A percentile compares a stretch with the other conserved stretches of the same genome.
phyloP scores from a whole-genome alignment of 2,329 filamentous ascomycete genomes.

The Ceratocystis albifundus region DNA sequence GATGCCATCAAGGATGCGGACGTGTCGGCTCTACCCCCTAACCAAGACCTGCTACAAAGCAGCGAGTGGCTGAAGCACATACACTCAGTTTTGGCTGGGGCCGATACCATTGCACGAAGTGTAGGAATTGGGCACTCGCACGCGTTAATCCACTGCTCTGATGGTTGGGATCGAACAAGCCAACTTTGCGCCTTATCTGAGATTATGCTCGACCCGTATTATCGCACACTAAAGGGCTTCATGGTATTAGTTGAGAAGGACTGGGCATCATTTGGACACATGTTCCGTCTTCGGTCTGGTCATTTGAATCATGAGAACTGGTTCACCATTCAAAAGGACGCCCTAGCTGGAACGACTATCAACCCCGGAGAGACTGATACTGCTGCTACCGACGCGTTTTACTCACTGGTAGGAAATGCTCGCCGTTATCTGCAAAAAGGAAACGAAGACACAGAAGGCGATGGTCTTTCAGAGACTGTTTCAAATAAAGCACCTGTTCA shows the following conservation, averaged over 20 bases:
- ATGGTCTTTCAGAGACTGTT: constrained; percentile 35
- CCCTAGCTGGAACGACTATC: constrained; percentile 51
- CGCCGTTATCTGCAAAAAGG: constrained; percentile 67
- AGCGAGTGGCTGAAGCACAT: constrained; percentile 92
- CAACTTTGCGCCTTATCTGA: constrained; percentile 87
- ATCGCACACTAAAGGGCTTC: constrained; percentile 85
- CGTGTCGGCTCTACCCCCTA: constrained; percentile 69
- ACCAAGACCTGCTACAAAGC: constrained; percentile 64
- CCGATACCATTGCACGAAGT: constrained; percentile 71
- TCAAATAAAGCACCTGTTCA: constrained; percentile 37
- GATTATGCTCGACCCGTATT: constrained; percentile 90
- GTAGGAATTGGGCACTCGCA: constrained; percentile 89
- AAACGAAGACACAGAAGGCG: constrained; percentile 51
- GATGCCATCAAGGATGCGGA: constrained; percentile 88
- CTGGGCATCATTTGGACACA: constrained; percentile 94
- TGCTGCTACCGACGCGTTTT: constrained; percentile 60
- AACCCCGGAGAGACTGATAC: constrained; percentile 48
- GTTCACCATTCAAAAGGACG: constrained; percentile 80
- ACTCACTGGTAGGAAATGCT: constrained; percentile 73
- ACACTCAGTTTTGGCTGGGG: constrained; percentile 68
- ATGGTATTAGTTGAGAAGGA: constrained; percentile 93
- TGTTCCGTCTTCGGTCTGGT: constrained; percentile 88
- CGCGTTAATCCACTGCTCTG: constrained; percentile 92
- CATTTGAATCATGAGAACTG: constrained; percentile 84
- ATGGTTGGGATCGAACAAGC: constrained; percentile 95